Evolutionary conservation across 179 eudicot species (phyloP), one percentile per base, ranked within the genome.

Genomic region (Beta corolliflora): DNA sequence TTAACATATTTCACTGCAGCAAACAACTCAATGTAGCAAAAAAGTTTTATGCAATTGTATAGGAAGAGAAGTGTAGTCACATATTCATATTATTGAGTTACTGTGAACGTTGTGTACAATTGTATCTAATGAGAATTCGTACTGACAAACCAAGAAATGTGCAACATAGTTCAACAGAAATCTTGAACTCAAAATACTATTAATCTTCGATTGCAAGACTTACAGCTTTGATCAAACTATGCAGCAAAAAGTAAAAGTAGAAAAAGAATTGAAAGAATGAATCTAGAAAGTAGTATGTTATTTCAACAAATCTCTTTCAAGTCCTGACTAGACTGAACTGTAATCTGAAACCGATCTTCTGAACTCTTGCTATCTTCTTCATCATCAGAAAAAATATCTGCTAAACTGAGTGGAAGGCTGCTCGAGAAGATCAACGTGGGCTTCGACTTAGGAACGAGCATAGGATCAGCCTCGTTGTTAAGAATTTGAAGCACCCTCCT

Each of bases 401-500:
- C 87, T 11, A 91, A 79, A 64, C 90, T 89, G 71, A 88, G 79
- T 0, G 95, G 92, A 79, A 93, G 73, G 75, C 92, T 90, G 71
- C 82, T 83, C 8, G 95, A 94, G 85, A 96, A 96, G 36, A 85
- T 76, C n/a, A 93, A 88, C 5, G 88, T 87, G 6, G 98, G 99
- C 81, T 96, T 96, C 31, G 70, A 61, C 67, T 66, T 88, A 0
- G 99, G 98, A 76, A 96, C 93, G 5, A 71, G 67, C 36, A 87
- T 45, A 6, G 87, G 88, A 81, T 86, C 92, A 1, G 90, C 89
- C 82, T 92, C 98, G 31, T 81, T 75, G 54, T 83, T 90, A 12
- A 93, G 89, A 18, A 95, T 91, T 89, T 91, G 97, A 55, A 95
- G 66, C 25, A 95, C 98, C 71, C 89, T 84, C 83, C 98, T 92